Conservation (phyloP, 352 stramenopile species). For the Pythium volutum region DNA sequence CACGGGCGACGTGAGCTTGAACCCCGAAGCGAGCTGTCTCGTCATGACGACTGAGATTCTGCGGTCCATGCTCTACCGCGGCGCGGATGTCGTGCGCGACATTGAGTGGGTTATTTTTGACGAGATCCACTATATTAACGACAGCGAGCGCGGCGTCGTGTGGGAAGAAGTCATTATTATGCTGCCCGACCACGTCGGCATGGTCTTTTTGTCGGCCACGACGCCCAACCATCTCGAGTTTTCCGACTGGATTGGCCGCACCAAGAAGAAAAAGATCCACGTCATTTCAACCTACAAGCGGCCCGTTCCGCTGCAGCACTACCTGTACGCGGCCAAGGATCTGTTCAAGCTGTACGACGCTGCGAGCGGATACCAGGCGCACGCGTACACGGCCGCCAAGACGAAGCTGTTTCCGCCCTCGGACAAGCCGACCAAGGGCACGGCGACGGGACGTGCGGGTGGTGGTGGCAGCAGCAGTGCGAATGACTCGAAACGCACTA, state of each 20-base stretch:
- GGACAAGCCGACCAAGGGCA: slow-evolving; percentile 43
- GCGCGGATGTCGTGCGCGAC: slow-evolving; percentile 95
- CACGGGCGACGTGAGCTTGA: slow-evolving; percentile 97
- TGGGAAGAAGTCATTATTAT: slow-evolving; percentile 99
- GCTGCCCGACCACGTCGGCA: slow-evolving; percentile 94
- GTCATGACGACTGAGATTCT: slow-evolving; percentile 99
- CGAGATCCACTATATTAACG: slow-evolving; percentile 98
- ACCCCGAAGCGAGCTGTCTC: slow-evolving; percentile 93
- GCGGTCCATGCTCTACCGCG: slow-evolving; percentile 94
- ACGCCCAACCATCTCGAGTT: slow-evolving; percentile 99
- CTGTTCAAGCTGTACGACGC: slow-evolving; percentile 85
- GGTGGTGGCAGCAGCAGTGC: slow-evolving; percentile 38
- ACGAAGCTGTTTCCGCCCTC: slow-evolving; percentile 57
- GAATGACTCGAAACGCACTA: slow-evolving; percentile 43
- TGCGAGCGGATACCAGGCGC: slow-evolving; percentile 48
- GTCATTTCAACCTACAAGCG: slow-evolving; percentile 97
- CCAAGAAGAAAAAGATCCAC: slow-evolving; percentile 95
- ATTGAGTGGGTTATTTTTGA: slow-evolving; percentile 98
- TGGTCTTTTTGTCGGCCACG: slow-evolving; percentile 98
- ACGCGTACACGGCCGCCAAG: slow-evolving; percentile 57
- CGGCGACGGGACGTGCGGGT: slow-evolving; percentile 25
- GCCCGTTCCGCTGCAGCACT: slow-evolving; percentile 95
- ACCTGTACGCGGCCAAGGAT: slow-evolving; percentile 94
- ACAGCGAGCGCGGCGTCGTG: slow-evolving; percentile 97
- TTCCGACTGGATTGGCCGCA: slow-evolving; percentile 98